Conservation (phyloP, 352 stramenopile species). For the Globisporangium lucens region DNA sequence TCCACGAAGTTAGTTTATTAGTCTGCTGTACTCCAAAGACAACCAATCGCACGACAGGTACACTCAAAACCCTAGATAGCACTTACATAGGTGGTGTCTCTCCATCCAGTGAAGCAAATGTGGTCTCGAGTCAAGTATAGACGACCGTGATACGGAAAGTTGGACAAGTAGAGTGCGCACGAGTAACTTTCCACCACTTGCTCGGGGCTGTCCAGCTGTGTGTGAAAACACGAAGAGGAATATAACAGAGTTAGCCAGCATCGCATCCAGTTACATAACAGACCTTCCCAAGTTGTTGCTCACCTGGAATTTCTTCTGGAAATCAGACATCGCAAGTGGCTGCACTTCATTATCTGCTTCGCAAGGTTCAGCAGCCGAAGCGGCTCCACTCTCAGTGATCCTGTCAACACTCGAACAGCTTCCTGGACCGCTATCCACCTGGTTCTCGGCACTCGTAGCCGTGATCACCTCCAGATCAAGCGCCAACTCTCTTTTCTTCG, state of each 20-base stretch:
- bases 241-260: not conserved
- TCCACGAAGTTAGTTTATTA: not conserved
- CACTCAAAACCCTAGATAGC: not conserved
- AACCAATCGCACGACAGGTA: not conserved
- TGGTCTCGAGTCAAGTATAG: slow-evolving; percentile 74
- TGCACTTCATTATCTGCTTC: slow-evolving; percentile 34
- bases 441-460: not conserved
- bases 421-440: not conserved
- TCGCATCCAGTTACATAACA: not conserved
- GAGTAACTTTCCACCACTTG: slow-evolving; percentile 86
- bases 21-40: not conserved
- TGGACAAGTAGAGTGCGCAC: slow-evolving; percentile 74
- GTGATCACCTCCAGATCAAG: slow-evolving; percentile 18
- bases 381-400: slow-evolving; percentile 4
- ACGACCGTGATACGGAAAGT: slow-evolving; percentile 78
- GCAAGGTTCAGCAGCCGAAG: slow-evolving; percentile 15
- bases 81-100: slow-evolving; percentile 76
- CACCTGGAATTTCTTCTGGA: slow-evolving; percentile 85
- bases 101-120: slow-evolving; percentile 82
- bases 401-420: slow-evolving; percentile 1
- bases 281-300: not conserved
- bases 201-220: slow-evolving; percentile 56
- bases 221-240: slow-evolving; percentile 3
- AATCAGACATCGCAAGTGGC: slow-evolving; percentile 57
- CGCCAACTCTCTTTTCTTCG: slow-evolving; percentile 4